Base-by-base conservation (phyloP, 1,139 yeast genomes). In the Blastobotrys serpentis region DNA sequence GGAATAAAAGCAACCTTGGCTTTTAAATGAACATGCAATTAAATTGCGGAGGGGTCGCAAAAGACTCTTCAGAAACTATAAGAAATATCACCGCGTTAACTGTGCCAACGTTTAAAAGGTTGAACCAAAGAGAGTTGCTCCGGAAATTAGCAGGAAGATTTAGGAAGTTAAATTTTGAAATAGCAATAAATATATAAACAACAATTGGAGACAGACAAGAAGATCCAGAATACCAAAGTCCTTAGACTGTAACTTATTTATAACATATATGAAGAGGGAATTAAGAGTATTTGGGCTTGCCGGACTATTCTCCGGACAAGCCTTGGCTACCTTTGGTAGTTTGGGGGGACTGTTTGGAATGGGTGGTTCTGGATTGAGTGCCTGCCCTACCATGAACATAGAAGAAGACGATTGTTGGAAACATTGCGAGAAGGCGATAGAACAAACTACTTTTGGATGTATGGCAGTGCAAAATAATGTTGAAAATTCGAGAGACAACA, bases 391-490 rank as follows among this genome's bases (percentile, higher is more conserved):
- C 17, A 39, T 43, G 42, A 44, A 29, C 22, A 22, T 49, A 10
- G 54, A 46, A 16, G 44, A 43, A 7, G 40, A 19, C 29, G 56
- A 57, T 26, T 59, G 62, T 47, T 56, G 58, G 58, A 46, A 52
- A 14, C 50, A 56, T 23, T 59, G 63, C 43, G 52, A 57, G 39
- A 46, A 51, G 42, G 57, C 57, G 23, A 48, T 55, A 16, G 46
- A 51, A 8, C 48, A 47, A 33, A 44, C 57, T 3, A 42, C 45
- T 14, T 49, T 17, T 58, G 61, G 25, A 8, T 36, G 40, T 36
- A 4, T 19, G 37, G 42, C 48, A 11, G 44, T 43, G 34, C 34
- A 36, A n/a, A 34, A 51, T 40, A 49, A 54, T 41, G 52, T 39
- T 14, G 56, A 37, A 10, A 47, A 37, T 10, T 50, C 54, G n/a